Evolutionary conservation across 2,329 filamentous ascomycete genomes (phyloP), one percentile per base, ranked within the genome.

Genomic region (Nothopassalora personata): DNA sequence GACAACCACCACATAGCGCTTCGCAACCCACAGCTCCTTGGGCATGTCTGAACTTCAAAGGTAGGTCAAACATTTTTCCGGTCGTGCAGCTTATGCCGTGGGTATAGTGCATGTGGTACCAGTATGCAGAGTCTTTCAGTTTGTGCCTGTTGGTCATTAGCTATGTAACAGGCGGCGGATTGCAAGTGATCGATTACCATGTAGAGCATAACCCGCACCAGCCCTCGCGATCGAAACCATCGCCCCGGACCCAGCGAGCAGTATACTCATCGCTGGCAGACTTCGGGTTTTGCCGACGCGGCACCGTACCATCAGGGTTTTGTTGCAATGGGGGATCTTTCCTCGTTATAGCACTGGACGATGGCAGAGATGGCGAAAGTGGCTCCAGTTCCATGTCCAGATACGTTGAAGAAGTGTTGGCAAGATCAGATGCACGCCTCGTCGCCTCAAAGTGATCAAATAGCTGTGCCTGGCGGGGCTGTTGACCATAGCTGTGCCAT

Each of bases 191-290:
- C 8, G 6, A 23, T 43, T 51, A 64, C 91, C 91, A 95, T 2
- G 89, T 88, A 72, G 91, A 92, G 79, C 90, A 95, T 66, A 93
- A 89, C 23, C 90, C 89, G 68, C 90, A 95, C 90, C 90, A 96
- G 3, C 90, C 90, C 73, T 93, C 90, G 46, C 90, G 86, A 78
- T 92, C 91, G 75, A 91, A 91, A 28, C 90, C 90, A 63, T 93
- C 88, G 23, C 90, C 90, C 36, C 90, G 86, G 19, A 94, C 88
- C 89, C 89, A 95, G 66, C 81, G 82, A 1, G 90, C 90, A 1
- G 90, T 93, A 76, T 94, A 94, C 57, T 94, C 75, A 68, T 95
- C 90, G 52, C 88, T 89, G 54, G 86, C 86, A 67, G 91, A 95
- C 51, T 90, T 83, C 60, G 66, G 60, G 28, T 49, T 54, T 53